These are phyloP conservation scores for Saccharomyces hybrid DNA, from an alignment of 1,139 yeast species.

Conservation along the genomic window DNA sequence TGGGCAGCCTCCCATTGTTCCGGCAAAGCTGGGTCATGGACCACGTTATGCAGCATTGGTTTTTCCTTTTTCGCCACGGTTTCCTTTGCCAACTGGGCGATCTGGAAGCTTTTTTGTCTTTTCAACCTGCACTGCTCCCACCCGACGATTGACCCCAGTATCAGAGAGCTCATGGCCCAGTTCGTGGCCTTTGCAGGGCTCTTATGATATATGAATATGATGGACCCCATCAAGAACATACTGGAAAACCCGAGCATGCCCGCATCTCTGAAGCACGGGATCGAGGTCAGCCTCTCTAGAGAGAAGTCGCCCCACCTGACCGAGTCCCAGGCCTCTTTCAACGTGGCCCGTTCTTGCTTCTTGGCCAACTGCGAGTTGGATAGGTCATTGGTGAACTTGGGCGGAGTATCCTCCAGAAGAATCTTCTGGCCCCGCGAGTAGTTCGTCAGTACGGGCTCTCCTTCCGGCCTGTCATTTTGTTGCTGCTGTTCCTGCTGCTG, in stretches of 20 bases:
- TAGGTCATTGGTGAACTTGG: slow-evolving; percentile 32
- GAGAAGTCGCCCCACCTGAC: slow-evolving; percentile 47
- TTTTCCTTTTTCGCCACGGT: slow-evolving; percentile 39
- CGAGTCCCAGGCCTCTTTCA: slow-evolving; percentile 31
- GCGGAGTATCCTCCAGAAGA: slow-evolving; percentile 35
- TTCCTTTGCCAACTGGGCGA: slow-evolving; percentile 45
- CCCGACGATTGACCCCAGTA: slow-evolving; percentile 72
- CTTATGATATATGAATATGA: slow-evolving; percentile 62
- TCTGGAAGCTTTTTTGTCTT: slow-evolving; percentile 39
- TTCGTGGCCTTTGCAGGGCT: slow-evolving; percentile 56
- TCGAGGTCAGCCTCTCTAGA: slow-evolving; percentile 45
- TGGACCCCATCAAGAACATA: slow-evolving; percentile 71
- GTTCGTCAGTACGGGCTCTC: slow-evolving; percentile 15
- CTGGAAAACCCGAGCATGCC: slow-evolving; percentile 80
- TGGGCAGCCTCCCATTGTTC: slow-evolving; percentile 22
- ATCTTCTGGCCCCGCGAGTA: slow-evolving; percentile 31
- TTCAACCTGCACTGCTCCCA: slow-evolving; percentile 89
- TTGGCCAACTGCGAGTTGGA: slow-evolving; percentile 17
- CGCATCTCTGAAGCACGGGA: slow-evolving; percentile 89
- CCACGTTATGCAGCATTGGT: slow-evolving; percentile 30
- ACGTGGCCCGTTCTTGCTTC: slow-evolving; percentile 24
- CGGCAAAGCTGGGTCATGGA: slow-evolving; percentile 18
- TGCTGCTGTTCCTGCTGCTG: slow-evolving; percentile 36
- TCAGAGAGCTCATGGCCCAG: slow-evolving; percentile 79
- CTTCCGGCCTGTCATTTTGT: slow-evolving; percentile 17